Percentiles rank a stretch among this genome's conserved stretches.
These are phyloP conservation scores for Skeletonema grethae DNA, from an alignment of 108 stramenopile genomes.

Conservation along the genomic window DNA sequence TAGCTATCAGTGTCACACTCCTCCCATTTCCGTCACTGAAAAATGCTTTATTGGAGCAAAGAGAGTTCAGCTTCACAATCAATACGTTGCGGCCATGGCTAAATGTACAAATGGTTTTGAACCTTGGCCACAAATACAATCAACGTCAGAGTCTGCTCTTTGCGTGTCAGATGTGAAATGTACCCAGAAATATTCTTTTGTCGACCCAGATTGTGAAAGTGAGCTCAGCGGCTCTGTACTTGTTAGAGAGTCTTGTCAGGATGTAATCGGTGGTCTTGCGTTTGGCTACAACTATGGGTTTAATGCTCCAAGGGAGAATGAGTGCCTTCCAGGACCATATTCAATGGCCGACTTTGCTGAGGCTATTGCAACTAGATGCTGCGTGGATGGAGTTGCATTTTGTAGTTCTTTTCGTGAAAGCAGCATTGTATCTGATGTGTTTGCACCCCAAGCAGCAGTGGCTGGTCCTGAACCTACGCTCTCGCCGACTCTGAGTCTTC, in stretches of 20 bases:
- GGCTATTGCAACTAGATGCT: slow-evolving; percentile 21
- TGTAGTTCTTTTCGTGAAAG: slow-evolving; percentile 13
- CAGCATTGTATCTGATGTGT: background rate
- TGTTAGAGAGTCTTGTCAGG: slow-evolving; percentile 25
- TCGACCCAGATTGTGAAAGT: slow-evolving; percentile 21
- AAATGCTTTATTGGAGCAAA: slow-evolving; percentile 36
- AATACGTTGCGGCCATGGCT: slow-evolving; percentile 29
- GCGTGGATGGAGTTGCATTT: slow-evolving; percentile 24
- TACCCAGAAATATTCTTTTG: slow-evolving; percentile 15
- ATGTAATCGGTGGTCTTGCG: slow-evolving; percentile 20
- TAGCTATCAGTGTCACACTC: slow-evolving; percentile 27
- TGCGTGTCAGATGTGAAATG: slow-evolving; percentile 27
- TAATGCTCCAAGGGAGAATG: slow-evolving; percentile 29
- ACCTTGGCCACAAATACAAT: slow-evolving; percentile 25
- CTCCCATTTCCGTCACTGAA: slow-evolving; percentile 12
- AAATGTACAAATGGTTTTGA: slow-evolving; percentile 23
- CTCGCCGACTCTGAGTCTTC: slow-evolving; percentile 11
- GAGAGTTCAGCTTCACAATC: slow-evolving; percentile 21
- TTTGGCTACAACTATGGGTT: slow-evolving; percentile 25
- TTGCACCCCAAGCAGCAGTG: background rate
- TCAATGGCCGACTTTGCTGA: slow-evolving; percentile 2
- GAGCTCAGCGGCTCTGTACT: slow-evolving; percentile 20
- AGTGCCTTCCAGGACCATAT: slow-evolving; percentile 4
- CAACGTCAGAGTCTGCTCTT: slow-evolving; percentile 1
- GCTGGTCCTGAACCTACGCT: background rate